Evolutionary conservation across 352 stramenopile species (phyloP).

Genomic region (Phytopythium ostracodes): DNA sequence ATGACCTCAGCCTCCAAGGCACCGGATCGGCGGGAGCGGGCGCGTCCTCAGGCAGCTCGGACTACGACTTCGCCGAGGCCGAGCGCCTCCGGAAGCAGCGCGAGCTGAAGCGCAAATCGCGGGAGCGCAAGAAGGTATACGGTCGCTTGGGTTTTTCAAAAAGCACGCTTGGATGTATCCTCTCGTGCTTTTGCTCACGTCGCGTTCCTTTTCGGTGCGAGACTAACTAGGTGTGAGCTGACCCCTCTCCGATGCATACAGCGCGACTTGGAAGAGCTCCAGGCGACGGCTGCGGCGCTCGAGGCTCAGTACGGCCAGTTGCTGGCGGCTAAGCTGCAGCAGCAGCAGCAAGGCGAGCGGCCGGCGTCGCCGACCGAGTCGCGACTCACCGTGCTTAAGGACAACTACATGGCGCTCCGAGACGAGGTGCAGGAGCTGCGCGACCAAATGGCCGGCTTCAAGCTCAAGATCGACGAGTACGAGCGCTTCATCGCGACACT

Average conservation of each 20-base stretch:
- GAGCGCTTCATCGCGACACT: conserved; percentile 47
- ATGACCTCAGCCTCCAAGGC: conserved; percentile 3
- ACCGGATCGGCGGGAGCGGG: background rate
- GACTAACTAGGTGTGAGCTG: background rate
- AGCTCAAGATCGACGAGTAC: conserved; percentile 43
- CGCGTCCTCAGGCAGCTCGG: background rate
- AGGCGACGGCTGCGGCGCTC: conserved; percentile 29
- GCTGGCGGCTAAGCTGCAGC: conserved; percentile 24
- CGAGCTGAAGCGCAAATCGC: conserved; percentile 42
- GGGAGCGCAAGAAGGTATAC: conserved; percentile 40
- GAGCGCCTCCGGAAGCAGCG: conserved; percentile 37
- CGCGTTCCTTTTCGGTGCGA: too few relatives aligned
- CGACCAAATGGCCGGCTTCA: conserved; percentile 36
- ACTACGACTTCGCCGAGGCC: conserved; percentile 17
- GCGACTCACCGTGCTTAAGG: conserved; percentile 24
- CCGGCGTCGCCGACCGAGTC: conserved; percentile 21
- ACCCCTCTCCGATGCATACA: conserved; percentile 1
- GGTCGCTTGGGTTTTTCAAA: too few relatives aligned
- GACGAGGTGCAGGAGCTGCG: conserved; percentile 38
- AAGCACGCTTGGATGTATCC: too few relatives aligned
- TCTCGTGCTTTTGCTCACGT: too few relatives aligned
- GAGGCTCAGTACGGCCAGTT: conserved; percentile 40
- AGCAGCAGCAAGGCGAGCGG: conserved; percentile 8
- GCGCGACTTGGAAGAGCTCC: conserved; percentile 30
- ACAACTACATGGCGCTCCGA: conserved; percentile 35